These are phyloP conservation scores for Acanthamoeba quina DNA, from an alignment of 208 protist genomes.

Conservation along the genomic window DNA sequence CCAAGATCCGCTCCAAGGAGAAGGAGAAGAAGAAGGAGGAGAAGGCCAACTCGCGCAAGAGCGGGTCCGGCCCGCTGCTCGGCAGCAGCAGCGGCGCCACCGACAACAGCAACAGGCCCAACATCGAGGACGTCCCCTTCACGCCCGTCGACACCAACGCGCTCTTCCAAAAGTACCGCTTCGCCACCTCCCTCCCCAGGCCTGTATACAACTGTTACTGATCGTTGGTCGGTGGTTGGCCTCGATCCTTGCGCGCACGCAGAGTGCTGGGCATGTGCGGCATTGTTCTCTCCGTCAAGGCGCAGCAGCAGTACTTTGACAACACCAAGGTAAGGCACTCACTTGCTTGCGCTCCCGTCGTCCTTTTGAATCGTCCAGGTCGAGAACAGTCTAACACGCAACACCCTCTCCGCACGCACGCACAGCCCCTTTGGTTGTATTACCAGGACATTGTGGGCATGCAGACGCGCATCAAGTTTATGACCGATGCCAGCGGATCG, in stretches of 20 bases:
- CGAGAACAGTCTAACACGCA: too few species aligned
- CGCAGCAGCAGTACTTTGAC: constrained; percentile 65
- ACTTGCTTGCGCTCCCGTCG: too few species aligned
- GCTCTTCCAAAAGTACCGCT: constrained; percentile 26
- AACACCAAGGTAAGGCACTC: constrained; percentile 1
- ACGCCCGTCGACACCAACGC: background rate
- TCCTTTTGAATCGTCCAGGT: too few species aligned
- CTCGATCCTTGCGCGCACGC: background rate
- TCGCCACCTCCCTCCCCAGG: background rate
- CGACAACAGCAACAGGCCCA: background rate
- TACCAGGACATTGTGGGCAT: constrained; percentile 74
- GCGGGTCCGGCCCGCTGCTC: background rate
- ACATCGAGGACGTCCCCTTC: constrained; percentile 17
- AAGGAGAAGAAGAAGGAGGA: constrained; percentile 60
- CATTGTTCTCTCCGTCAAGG: constrained; percentile 63
- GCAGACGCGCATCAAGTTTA: constrained; percentile 74
- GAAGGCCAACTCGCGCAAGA: constrained; percentile 13
- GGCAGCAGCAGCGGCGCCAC: background rate
- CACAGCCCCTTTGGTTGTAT: constrained; percentile 44
- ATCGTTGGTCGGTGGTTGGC: background rate
- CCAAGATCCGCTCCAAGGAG: constrained; percentile 43
- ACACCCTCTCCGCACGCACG: background rate
- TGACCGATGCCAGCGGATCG: constrained; percentile 41
- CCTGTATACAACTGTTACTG: too few species aligned
- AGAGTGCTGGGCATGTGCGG: constrained; percentile 55